Percentiles rank a stretch among this genome's conserved stretches.
Evolutionary conservation across 106 monocot species (phyloP).

Genomic region (Phalaenopsis equestris): DNA sequence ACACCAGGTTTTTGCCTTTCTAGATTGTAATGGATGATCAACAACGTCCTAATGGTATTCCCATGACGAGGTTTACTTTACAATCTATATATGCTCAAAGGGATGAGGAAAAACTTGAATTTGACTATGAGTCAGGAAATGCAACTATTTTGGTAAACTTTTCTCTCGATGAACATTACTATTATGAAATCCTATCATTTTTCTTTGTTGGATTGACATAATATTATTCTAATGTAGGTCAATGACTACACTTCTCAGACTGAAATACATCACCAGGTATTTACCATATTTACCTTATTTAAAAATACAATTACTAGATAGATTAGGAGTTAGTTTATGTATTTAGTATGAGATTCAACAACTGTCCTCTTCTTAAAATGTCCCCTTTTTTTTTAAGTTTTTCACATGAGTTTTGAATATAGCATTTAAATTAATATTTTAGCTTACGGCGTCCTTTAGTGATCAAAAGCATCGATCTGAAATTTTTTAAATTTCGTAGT

Average conservation of each 20-base stretch:
- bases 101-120: conserved; percentile 95
- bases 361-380: neutral
- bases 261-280: conserved; percentile 88
- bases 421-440: neutral
- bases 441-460: neutral
- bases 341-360: neutral
- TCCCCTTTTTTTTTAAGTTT: neutral
- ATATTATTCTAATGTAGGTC: conserved; percentile 34
- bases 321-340: neutral
- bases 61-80: conserved; percentile 81
- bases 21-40: conserved; percentile 99
- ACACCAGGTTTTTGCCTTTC: neutral
- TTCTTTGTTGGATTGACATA: conserved; percentile 5
- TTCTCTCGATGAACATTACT: neutral
- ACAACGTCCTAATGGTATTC: conserved; percentile 87
- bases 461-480: neutral
- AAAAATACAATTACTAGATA: neutral
- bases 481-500: neutral
- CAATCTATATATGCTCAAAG: conserved; percentile 90
- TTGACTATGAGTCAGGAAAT: conserved; percentile 98
- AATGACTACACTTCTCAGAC: conserved; percentile 79
- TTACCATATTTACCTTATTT: neutral
- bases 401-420: neutral
- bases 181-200: neutral
- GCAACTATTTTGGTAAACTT: conserved; percentile 62